Percentiles rank a stretch among this genome's conserved stretches.
Evolutionary conservation across 1,284 basidiomycete genomes (phyloP).

Genomic region (Trametes polyzona): DNA sequence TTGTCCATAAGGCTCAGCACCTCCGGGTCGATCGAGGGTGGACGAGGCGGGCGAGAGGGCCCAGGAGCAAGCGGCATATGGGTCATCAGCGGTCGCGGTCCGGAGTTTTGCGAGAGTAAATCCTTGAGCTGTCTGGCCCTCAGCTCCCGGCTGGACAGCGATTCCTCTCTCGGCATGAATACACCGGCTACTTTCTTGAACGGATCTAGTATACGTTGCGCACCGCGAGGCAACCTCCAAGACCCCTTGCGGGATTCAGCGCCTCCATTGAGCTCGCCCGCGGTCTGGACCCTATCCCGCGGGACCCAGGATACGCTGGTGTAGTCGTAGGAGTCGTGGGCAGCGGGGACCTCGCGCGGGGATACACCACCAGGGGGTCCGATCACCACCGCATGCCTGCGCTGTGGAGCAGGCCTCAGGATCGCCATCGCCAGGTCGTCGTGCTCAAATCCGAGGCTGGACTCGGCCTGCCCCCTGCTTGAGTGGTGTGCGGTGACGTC

Average conservation of each 20-base stretch:
- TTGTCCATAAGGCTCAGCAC: background rate
- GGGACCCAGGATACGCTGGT: no score
- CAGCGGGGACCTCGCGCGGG: no score
- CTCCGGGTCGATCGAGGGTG: background rate
- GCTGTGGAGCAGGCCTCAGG: no score
- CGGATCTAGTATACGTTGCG: background rate
- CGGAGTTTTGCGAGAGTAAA: background rate
- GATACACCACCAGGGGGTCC: no score
- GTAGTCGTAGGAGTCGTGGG: no score
- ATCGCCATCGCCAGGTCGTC: background rate
- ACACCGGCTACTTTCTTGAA: background rate
- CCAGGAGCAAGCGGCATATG: background rate
- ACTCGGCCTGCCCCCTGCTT: background rate
- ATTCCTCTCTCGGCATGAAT: background rate
- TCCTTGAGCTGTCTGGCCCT: background rate
- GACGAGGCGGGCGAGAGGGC: slow-evolving; percentile 4
- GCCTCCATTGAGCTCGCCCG: background rate
- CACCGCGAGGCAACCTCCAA: background rate
- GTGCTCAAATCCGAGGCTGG: background rate
- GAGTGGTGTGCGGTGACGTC: background rate
- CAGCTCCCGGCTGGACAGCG: background rate
- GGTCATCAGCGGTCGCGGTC: background rate
- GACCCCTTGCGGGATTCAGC: slow-evolving; percentile 1
- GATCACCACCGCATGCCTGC: no score
- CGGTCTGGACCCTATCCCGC: no score